Percentiles rank a stretch among this genome's conserved stretches.
These are phyloP conservation scores for Stropharia rugosoannulata DNA, from an alignment of 768 basidiomycete genomes.

Conservation along the genomic window DNA sequence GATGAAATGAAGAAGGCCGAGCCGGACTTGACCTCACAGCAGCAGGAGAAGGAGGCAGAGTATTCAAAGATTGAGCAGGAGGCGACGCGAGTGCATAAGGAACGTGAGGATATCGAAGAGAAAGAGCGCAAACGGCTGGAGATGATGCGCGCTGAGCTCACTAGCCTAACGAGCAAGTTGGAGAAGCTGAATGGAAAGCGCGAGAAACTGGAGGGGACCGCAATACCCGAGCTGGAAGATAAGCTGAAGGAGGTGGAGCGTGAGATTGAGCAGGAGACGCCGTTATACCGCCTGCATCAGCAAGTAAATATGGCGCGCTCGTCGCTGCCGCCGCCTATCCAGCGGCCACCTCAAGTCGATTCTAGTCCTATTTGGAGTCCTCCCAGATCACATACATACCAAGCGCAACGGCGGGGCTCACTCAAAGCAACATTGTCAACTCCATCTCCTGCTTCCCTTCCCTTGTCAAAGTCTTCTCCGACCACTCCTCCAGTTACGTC, in stretches of 20 bases:
- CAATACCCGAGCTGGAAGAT: conserved; percentile 67
- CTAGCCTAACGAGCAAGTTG: conserved; percentile 53
- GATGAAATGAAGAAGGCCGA: conserved; percentile 45
- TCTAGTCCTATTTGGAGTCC: conserved; percentile 10
- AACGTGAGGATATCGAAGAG: conserved; percentile 44
- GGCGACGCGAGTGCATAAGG: conserved; percentile 43
- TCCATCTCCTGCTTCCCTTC: conserved; percentile 16
- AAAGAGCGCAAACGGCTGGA: conserved; percentile 55
- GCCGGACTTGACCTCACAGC: conserved; percentile 37
- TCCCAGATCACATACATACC: conserved; percentile 26
- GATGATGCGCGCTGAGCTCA: conserved; percentile 55
- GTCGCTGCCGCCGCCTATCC: conserved; percentile 19
- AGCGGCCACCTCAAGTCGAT: conserved; percentile 21
- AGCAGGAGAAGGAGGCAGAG: conserved; percentile 40
- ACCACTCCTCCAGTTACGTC: conserved; percentile 9
- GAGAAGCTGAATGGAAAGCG: conserved; percentile 66
- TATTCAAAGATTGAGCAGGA: conserved; percentile 44
- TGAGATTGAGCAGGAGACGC: conserved; percentile 52
- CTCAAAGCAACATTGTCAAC: conserved; percentile 21
- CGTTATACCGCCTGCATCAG: conserved; percentile 4
- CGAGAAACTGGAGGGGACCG: conserved; percentile 60
- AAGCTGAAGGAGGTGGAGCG: conserved; percentile 57
- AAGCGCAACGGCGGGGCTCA: conserved; percentile 25
- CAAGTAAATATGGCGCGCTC: conserved; percentile 8
- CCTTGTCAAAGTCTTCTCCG: conserved; percentile 15